Percentiles rank a stretch among this genome's conserved stretches.
Conservation (phyloP, 768 basidiomycete genomes). For the Mycena amicta region DNA sequence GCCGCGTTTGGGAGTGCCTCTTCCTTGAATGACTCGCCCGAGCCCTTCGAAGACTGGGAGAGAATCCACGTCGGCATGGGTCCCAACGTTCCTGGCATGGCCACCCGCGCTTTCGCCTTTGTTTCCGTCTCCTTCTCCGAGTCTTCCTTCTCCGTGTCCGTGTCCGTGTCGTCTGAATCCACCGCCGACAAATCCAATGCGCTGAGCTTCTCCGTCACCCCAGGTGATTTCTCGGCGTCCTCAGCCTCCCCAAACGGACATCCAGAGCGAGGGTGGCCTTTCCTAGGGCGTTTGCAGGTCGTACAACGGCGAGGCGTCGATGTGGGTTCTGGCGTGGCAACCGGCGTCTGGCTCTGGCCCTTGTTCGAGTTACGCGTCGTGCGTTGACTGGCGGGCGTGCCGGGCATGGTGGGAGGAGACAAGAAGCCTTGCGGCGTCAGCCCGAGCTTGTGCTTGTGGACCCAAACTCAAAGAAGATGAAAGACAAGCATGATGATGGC, state of each 20-base stretch:
- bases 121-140: not conserved
- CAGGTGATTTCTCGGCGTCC: too few relatives aligned
- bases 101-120: not conserved
- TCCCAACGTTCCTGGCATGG: constrained; percentile 59
- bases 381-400: constrained; percentile 15
- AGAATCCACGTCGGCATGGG: constrained; percentile 46
- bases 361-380: constrained; percentile 20
- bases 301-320: constrained; percentile 16
- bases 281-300: constrained; percentile 19
- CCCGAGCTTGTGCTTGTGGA: not conserved
- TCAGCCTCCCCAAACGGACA: constrained; percentile 13
- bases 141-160: not conserved
- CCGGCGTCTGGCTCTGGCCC: constrained; percentile 12
- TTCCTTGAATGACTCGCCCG: not conserved
- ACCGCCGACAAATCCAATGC: constrained; percentile 15
- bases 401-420: constrained; percentile 20
- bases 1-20: constrained; percentile 15
- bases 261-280: constrained; percentile 19
- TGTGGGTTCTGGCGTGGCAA: constrained; percentile 7
- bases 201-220: constrained; percentile 4
- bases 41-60: constrained; percentile 18
- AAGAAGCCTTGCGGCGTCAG: constrained; percentile 8
- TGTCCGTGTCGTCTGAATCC: not conserved
- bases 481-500: not conserved
- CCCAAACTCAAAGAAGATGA: not conserved